Evolutionary conservation across 2,329 filamentous ascomycete species (phyloP).

Genomic region (Arthroderma sp.): DNA sequence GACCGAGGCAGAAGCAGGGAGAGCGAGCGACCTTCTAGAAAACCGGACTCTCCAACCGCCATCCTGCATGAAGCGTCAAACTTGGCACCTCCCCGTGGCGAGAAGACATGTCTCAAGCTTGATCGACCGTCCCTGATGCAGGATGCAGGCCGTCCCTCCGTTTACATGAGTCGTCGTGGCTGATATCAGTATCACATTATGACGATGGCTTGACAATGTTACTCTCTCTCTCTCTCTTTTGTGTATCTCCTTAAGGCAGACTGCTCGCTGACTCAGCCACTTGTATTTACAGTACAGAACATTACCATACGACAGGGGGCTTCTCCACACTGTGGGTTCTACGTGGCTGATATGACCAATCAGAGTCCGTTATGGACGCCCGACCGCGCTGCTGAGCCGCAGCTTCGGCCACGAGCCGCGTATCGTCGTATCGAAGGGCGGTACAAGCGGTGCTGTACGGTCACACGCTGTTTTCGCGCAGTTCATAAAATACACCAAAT

Average conservation of each 20-base stretch:
- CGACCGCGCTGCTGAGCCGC: slow-evolving; percentile 2
- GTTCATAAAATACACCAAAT: neutral
- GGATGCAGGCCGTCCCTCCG: neutral
- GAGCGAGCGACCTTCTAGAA: neutral
- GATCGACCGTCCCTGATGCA: neutral
- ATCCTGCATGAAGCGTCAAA: neutral
- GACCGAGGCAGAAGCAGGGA: neutral
- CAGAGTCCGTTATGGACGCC: neutral
- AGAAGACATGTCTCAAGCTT: neutral
- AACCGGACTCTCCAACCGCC: neutral
- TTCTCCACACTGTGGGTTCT: neutral
- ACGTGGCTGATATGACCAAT: neutral
- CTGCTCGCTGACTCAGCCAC: neutral
- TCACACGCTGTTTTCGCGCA: neutral
- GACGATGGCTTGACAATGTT: neutral
- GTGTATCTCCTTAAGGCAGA: neutral
- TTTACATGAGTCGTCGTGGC: neutral
- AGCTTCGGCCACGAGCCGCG: slow-evolving; percentile 5
- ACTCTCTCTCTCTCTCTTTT: neutral
- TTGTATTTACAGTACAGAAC: neutral
- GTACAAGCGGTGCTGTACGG: neutral
- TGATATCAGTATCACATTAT: neutral
- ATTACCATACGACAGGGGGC: neutral
- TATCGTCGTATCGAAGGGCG: neutral
- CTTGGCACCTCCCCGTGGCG: neutral